Percentiles rank a stretch among this genome's conserved stretches.
phyloP scores from a whole-genome alignment of 176 grass and related monocot species.

The Zoysia pacifica region DNA sequence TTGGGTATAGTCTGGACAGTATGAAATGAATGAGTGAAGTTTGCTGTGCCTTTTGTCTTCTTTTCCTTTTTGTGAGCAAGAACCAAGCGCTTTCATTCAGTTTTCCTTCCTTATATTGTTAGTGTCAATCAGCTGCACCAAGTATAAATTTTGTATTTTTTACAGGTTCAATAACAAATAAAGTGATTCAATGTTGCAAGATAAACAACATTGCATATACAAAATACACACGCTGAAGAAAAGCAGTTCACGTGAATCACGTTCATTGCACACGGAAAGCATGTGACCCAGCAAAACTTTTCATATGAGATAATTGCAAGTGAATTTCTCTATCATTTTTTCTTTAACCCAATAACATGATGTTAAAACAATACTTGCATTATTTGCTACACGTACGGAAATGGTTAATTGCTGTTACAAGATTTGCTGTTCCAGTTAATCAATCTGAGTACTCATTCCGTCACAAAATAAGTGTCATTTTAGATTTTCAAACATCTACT shows the following conservation, averaged over 20 bases:
- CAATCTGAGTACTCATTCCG: neutral
- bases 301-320: constrained; percentile 2
- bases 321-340: neutral
- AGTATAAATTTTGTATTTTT: neutral
- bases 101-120: neutral
- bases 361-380: neutral
- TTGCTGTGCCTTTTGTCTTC: constrained; percentile 17
- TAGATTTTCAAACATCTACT: too few species aligned
- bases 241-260: neutral
- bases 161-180: neutral
- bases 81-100: neutral
- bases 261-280: neutral
- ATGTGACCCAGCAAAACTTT: neutral
- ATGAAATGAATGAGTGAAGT: constrained; percentile 31
- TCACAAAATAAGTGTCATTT: too few species aligned
- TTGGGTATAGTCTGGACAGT: constrained; percentile 37
- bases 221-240: neutral
- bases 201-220: neutral
- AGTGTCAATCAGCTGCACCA: constrained; percentile 13
- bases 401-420: constrained; percentile 29
- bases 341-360: neutral
- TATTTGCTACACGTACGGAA: neutral
- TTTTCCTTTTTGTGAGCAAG: neutral
- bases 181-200: neutral
- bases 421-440: constrained; percentile 7